Evolutionary conservation across 805 yeast species (phyloP), one percentile per base, ranked within the genome.

Genomic region (Teunomyces gatunensis): DNA sequence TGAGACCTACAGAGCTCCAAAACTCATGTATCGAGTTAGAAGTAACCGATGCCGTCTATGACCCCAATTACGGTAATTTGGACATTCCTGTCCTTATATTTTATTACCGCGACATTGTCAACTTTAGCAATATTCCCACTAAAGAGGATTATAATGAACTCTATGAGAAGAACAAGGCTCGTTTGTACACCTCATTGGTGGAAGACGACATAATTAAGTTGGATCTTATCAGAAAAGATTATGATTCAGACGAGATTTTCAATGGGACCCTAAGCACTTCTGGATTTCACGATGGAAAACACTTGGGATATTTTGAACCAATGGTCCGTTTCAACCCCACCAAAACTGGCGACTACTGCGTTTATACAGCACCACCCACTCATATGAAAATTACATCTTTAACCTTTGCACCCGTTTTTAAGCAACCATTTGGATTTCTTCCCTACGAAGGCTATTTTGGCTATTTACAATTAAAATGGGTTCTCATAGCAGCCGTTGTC

Each of bases 261-360:
- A 37, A 37, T n/a, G 40, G 40, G 3, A 12, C 13, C 23, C 12
- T 37, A 27, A 23, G 15, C 13, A 23, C 29, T 6, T n/a, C 7
- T 4, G 11, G 4, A 20, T 20, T 15, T 20, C 13, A 35, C 17
- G 10, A 20, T 1, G 23, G 18, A 6, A 21, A 20, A 7, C 11
- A 25, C 27, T 9, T 25, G n/a, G 27, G 18, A 3, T 13, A 11
- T 5, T 12, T 10, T 9, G 39, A 11, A 48, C 53, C 23, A 42
- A 55, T 33, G 32, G 49, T 25, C 11, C 27, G 11, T 25, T 25
- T 25, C 27, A 25, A 25, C 1, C 59, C 60, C 10, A 44, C 54
- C 11, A 49, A 57, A 36, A 47, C 64, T 0, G 73, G 71, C 1
- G 33, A 52, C 17, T 67, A 65, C 48, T 67, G 73, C 52, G 63